These are phyloP conservation scores for Aspergillus ruber DNA, from an alignment of 2,329 filamentous ascomycete species.

Conservation along the genomic window DNA sequence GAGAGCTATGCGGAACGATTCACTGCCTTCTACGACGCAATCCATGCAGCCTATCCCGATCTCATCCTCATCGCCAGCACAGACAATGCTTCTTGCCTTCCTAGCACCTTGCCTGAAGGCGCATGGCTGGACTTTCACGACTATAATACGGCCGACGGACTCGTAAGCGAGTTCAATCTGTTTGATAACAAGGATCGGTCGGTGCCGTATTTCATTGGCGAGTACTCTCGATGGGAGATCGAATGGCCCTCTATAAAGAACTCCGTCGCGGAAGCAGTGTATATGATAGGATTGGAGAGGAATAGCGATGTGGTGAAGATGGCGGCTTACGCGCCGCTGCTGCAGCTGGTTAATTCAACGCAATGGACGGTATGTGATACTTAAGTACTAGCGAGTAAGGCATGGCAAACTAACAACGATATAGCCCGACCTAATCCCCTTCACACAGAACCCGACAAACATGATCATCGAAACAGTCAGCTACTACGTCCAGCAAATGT, in stretches of 20 bases:
- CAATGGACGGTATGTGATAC: conserved; percentile 19
- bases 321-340: conserved; percentile 22
- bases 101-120: conserved; percentile 24
- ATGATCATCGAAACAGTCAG: conserved; percentile 17
- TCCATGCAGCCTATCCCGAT: conserved; percentile 48
- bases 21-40: conserved; percentile 51
- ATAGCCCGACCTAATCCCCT: conserved; percentile 21
- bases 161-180: conserved; percentile 44
- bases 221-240: conserved; percentile 16
- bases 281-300: conserved; percentile 45
- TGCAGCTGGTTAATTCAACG: conserved; percentile 24
- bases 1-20: conserved; percentile 49
- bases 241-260: conserved; percentile 30
- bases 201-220: conserved; percentile 21
- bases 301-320: conserved; percentile 27
- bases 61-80: conserved; percentile 49
- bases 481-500: conserved; percentile 25
- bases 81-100: conserved; percentile 14
- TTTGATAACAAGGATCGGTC: conserved; percentile 47
- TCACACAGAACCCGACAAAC: conserved; percentile 12
- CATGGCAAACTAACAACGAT: not conserved
- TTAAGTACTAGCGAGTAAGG: too few relatives aligned
- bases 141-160: conserved; percentile 44
- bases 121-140: conserved; percentile 45
- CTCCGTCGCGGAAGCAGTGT: conserved; percentile 58